These are phyloP conservation scores for Pythium volutum DNA, from an alignment of 352 stramenopile species.

Conservation along the genomic window DNA sequence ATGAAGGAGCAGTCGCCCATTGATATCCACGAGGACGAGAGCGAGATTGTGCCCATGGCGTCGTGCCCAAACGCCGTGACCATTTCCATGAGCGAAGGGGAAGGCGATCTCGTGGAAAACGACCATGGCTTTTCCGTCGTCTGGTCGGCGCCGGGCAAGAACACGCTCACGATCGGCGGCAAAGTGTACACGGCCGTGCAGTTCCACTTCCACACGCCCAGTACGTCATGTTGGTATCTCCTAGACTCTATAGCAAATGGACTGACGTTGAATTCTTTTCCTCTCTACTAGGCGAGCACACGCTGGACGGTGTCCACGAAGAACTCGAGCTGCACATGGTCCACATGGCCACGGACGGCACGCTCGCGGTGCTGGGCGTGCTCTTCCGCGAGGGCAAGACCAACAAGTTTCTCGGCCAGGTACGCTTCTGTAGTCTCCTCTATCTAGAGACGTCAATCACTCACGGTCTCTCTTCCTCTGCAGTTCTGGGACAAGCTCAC, in stretches of 20 bases:
- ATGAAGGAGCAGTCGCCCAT: conserved; percentile 48
- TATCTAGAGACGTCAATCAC: background rate
- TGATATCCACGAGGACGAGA: conserved; percentile 39
- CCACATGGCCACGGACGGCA: conserved; percentile 52
- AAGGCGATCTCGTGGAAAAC: conserved; percentile 34
- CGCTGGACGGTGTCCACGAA: conserved; percentile 45
- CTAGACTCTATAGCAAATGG: background rate
- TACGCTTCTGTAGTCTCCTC: background rate
- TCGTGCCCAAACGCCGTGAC: conserved; percentile 22
- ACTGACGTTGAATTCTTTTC: background rate
- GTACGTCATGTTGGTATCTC: conserved; percentile 29
- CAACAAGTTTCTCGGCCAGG: conserved; percentile 49
- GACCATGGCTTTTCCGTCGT: conserved; percentile 53
- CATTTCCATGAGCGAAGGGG: conserved; percentile 28
- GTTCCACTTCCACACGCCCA: conserved; percentile 62
- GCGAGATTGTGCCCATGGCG: conserved; percentile 21
- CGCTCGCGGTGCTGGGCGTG: conserved; percentile 51
- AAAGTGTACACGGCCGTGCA: conserved; percentile 57
- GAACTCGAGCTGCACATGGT: conserved; percentile 72
- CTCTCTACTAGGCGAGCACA: conserved; percentile 60
- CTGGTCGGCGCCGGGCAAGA: conserved; percentile 39
- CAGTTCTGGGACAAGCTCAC: conserved; percentile 60
- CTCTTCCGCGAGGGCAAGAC: conserved; percentile 57
- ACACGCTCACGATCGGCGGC: conserved; percentile 42
- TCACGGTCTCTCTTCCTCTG: background rate